Evolutionary conservation across 257 asterid species (phyloP), one percentile per base, ranked within the genome.

Genomic region (Solanum sitiens): DNA sequence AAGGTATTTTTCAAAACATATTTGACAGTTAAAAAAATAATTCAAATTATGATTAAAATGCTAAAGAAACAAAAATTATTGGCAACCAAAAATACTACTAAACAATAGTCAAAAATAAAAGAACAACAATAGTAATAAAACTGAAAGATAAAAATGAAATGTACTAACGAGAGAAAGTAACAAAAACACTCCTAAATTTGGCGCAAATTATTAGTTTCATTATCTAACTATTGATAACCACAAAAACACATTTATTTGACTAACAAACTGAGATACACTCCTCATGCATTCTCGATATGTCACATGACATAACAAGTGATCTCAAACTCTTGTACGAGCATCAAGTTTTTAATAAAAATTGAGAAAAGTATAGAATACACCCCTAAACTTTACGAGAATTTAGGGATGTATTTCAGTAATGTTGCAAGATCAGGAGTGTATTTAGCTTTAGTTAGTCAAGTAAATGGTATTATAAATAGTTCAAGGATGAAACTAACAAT

Each of bases 201-300:
- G 0, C 21, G 8, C 6, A 50, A 50, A 50, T 50, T 7, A 7
- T 18, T 18, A 53, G 2, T 53, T 53, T 53, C 23, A 53, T 6
- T 53, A 3, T 53, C 0, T 3, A 16, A 16, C 2, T 53, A 18
- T 53, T 53, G 63, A 53, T 53, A 53, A 53, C 1, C n/a, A 18
- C 18, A 3, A 18, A 18, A 53, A 18, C 2, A 53, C 63, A 0
- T 53, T 0, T 53, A 53, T 53, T 53, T 53, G 2, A 53, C 1
- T 7, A 53, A 53, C n/a, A 53, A 53, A 53, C 11, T 53, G 18
- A 2, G 11, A 53, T 53, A 53, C 0, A 53, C 2, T 23, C 4
- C 4, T 1, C 4, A 6, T 18, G 7, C 4, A 18, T 9, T 18
- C 11, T 2, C 3, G 63, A 53, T 53, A 53, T 53, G n/a, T 0